Evolutionary conservation across 2,329 filamentous ascomycete genomes (phyloP), one percentile per base, ranked within the genome.

Genomic region (Aspergillus novoparasiticus): DNA sequence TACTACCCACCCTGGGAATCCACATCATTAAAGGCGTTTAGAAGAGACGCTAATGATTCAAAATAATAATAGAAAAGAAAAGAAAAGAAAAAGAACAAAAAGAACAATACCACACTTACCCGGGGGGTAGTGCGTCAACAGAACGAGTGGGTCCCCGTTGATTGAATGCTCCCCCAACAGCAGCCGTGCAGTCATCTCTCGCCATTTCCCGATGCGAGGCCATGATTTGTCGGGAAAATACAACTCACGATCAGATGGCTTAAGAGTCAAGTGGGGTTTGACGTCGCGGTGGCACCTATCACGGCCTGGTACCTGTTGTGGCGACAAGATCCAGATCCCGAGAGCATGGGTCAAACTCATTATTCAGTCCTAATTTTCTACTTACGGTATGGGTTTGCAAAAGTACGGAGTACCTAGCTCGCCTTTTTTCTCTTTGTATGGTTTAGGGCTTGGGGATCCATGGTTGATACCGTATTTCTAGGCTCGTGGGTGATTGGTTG

Each of bases 291-390:
- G 50, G 50, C 50, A 36, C 50, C 50, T 21, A 54, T 54, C 50
- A 54, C 12, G 28, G 30, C 32, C 5, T 54, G 19, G 50, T 54
- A 34, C 50, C 50, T 54, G 30, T 54, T 54, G 50, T 54, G 50
- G 50, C 50, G 50, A 54, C 30, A 28, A 28, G 28, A 36, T 54
- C 3, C 50, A 54, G 50, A 54, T 54, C 50, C 50, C 50, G 50
- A 54, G 50, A 9, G 4, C 50, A 36, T 54, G 50, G 50, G 28
- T 54, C 50, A 54, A 30, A n/a, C 19, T 34, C 28, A 53, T 53
- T 34, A 32, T 34, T 53, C 16, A 53, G 6, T 34, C 50, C 23
- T 28, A 32, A 2, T 32, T 12, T 53, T 43, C 4, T 43, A 43
- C 19, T 19, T 43, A 43, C 19, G 6, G 39, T n/a, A 6, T 19